Evolutionary conservation across 352 stramenopile genomes (phyloP), one percentile per base, ranked within the genome.

Genomic region (Stephanocyclus meneghinianus): DNA sequence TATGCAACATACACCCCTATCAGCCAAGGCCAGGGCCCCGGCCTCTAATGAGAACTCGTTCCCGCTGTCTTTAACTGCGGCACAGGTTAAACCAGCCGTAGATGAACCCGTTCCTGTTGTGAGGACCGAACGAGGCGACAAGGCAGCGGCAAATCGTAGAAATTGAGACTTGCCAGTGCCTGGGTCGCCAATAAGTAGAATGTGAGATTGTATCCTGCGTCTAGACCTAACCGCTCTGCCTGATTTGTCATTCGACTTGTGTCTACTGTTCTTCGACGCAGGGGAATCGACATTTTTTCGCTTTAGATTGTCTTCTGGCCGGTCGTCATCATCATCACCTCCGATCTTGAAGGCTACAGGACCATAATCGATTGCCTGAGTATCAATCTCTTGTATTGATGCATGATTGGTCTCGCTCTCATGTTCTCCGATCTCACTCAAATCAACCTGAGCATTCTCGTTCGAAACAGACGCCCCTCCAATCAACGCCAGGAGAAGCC

Each of bases 61-160:
- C 16, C 80, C 81, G 50, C 48, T 62, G 74, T 99, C 96, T 70
- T 97, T 96, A 9, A 98, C 96, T 2, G 96, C 97, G 8, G 96
- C 97, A 83, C 96, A 99, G 35, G 97, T 99, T 15, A 99, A 83
- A 10, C 96, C 97, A 16, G 97, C 97, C 50, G 93, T 97, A 0
- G 96, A 98, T 0, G 96, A 99, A 21, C 96, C 96, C 37, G 98
- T 97, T 1, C 96, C 96, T 1, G 96, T 99, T 1, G 96, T 99
- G 8, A 99, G 82, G 15, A 99, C 95, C 0, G 95, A 98, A 15
- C 97, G 90, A 13, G 96, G 95, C 71, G 94, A 97, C 26, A 99
- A 79, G 64, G 97, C 95, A 4, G 96, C 94, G 2, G 96, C 96
- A 87, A 98, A 99, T 0, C 96, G 91, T 15, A 99, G 81, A 65